A percentile compares a stretch with the other conserved stretches of the same genome.
Evolutionary conservation across 2,329 filamentous ascomycete species (phyloP).

Genomic region (Scortechinia acanthostroma): DNA sequence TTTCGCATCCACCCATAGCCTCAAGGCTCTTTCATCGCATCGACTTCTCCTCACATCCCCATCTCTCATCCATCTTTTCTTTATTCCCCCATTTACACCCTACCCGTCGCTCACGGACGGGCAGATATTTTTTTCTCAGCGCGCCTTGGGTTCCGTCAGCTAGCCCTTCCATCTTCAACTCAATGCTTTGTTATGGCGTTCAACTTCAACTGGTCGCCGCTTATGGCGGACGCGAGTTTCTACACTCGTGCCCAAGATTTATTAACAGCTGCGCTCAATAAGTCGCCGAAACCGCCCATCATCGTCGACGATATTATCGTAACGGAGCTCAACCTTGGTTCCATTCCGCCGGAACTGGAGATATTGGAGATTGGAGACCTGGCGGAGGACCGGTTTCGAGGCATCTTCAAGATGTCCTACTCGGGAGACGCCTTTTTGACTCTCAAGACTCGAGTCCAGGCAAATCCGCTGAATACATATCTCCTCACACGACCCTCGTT

Average conservation of each 20-base stretch:
- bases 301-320: conserved; percentile 68
- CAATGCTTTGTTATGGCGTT: conserved; percentile 47
- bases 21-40: too few relatives aligned
- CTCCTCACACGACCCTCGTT: conserved; percentile 54
- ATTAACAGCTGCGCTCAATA: conserved; percentile 62
- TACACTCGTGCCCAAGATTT: conserved; percentile 58
- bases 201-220: conserved; percentile 72
- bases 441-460: conserved; percentile 61
- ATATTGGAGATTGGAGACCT: conserved; percentile 64
- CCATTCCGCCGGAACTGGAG: conserved; percentile 57
- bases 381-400: conserved; percentile 60
- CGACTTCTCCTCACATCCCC: too few relatives aligned
- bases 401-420: conserved; percentile 68
- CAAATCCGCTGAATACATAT: conserved; percentile 62
- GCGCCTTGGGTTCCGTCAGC: not conserved
- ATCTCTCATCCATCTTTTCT: not conserved
- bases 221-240: conserved; percentile 56
- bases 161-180: too few relatives aligned
- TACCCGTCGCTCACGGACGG: not conserved
- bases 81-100: not conserved
- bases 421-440: conserved; percentile 60
- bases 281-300: conserved; percentile 62
- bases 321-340: conserved; percentile 60
- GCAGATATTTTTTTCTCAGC: not conserved
- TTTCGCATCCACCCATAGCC: too few relatives aligned